A percentile compares a stretch with the other conserved stretches of the same genome.
These are phyloP conservation scores for Gloeophyllum trabeum DNA, from an alignment of 768 basidiomycete species.

Conservation along the genomic window DNA sequence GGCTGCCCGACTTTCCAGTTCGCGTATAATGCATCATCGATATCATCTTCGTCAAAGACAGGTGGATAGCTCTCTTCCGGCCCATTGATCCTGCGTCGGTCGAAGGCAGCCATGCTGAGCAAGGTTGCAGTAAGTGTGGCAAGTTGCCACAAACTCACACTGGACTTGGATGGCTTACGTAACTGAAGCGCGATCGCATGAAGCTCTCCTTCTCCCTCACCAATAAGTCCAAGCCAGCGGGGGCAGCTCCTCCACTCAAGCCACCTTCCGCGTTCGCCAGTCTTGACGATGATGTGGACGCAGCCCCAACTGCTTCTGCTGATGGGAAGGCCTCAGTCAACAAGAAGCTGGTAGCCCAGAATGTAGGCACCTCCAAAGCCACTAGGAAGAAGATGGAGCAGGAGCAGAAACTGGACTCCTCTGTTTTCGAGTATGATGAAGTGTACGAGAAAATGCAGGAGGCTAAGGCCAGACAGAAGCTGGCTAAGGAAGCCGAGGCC, in stretches of 20 bases:
- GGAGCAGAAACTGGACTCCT: constrained; percentile 69
- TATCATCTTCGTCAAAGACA: constrained; percentile 34
- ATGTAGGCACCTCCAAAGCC: constrained; percentile 49
- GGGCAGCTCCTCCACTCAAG: constrained; percentile 35
- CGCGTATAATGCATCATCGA: constrained; percentile 10
- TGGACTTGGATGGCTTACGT: neutral
- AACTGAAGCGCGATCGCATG: constrained; percentile 28
- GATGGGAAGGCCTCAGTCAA: constrained; percentile 32
- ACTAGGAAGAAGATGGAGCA: constrained; percentile 65
- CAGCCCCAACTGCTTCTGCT: constrained; percentile 31
- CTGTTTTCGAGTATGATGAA: constrained; percentile 92
- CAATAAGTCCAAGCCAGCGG: constrained; percentile 44
- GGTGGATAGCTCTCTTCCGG: constrained; percentile 77
- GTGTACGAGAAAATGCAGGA: constrained; percentile 95
- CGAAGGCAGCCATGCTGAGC: constrained; percentile 23
- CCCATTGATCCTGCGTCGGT: constrained; percentile 83
- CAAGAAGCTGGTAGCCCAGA: constrained; percentile 47
- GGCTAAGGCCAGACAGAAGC: constrained; percentile 64
- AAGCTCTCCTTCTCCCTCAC: constrained; percentile 85
- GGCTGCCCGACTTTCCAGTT: constrained; percentile 23
- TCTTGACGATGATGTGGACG: constrained; percentile 48
- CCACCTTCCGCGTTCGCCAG: constrained; percentile 53
- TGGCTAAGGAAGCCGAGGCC: constrained; percentile 63
- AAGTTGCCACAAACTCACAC: no score
- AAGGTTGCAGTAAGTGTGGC: no score